A percentile compares a stretch with the other conserved stretches of the same genome.
phyloP scores from a whole-genome alignment of 2,329 filamentous ascomycete species.

The Periconia macrospinosa region DNA sequence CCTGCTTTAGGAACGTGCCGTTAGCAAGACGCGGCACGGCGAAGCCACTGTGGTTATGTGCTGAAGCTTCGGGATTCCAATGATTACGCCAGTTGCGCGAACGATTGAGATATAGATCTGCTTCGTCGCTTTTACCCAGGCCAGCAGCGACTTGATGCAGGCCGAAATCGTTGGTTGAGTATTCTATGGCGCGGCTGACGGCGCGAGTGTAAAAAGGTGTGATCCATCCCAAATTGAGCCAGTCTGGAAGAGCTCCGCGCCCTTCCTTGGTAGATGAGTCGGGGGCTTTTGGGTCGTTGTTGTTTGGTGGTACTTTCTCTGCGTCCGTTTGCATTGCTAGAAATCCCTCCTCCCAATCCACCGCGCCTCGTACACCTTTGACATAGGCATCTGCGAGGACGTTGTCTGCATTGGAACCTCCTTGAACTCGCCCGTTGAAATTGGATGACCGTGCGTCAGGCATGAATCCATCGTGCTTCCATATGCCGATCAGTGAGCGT shows the following conservation, averaged over 20 bases:
- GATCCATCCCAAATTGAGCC: constrained; percentile 66
- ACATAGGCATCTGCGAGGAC: constrained; percentile 73
- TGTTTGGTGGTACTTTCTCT: constrained; percentile 63
- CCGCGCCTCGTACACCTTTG: constrained; percentile 64
- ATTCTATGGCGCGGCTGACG: constrained; percentile 68
- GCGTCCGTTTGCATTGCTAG: constrained; percentile 69
- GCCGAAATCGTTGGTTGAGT: constrained; percentile 69
- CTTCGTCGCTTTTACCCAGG: constrained; percentile 55
- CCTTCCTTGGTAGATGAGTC: constrained; percentile 69
- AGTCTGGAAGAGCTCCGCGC: constrained; percentile 69
- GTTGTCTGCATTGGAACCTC: constrained; percentile 71
- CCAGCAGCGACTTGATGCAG: constrained; percentile 67
- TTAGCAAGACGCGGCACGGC: constrained; percentile 61
- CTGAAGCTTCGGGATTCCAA: constrained; percentile 63
- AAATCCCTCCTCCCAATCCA: constrained; percentile 60
- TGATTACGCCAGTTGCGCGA: constrained; percentile 73
- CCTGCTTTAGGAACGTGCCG: constrained; percentile 52
- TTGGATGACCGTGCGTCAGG: constrained; percentile 69
- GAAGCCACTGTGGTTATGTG: constrained; percentile 66
- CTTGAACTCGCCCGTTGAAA: constrained; percentile 70
- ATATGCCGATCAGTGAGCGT: constrained; percentile 69
- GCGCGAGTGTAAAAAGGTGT: constrained; percentile 64
- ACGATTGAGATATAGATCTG: constrained; percentile 62
- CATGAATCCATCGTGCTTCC: constrained; percentile 65
- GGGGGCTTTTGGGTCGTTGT: constrained; percentile 56